Conservation (phyloP, 1,139 yeast species). For the Casaregolazyma lundiana region DNA sequence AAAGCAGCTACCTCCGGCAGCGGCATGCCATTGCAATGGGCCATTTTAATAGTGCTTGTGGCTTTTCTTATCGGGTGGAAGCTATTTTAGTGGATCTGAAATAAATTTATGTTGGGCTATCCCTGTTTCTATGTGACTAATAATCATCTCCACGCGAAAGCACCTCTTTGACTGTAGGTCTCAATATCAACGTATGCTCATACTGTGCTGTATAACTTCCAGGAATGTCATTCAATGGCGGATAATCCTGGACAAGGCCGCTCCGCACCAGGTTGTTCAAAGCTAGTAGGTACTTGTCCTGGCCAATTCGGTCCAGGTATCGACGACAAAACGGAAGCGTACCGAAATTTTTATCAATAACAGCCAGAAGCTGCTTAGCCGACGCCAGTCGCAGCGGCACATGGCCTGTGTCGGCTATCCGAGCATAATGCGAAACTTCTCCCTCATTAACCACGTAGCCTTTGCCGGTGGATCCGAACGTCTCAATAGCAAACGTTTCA, state of each 20-base stretch:
- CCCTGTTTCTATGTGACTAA: background rate
- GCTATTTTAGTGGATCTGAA: conserved; percentile 39
- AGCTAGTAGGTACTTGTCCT: conserved; percentile 87
- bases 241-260: conserved; percentile 88
- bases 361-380: conserved; percentile 60
- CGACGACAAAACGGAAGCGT: conserved; percentile 96
- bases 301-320: conserved; percentile 85
- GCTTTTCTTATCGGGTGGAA: conserved; percentile 62
- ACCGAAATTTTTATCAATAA: conserved; percentile 79
- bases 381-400: conserved; percentile 57
- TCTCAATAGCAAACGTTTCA: conserved; percentile 95
- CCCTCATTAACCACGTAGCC: conserved; percentile 86
- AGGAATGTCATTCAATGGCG: conserved; percentile 82
- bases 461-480: conserved; percentile 94
- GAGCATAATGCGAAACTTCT: conserved; percentile 91
- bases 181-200: conserved; percentile 88
- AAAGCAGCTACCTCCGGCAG: conserved; percentile 17
- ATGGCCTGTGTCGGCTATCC: conserved; percentile 45
- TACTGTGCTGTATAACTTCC: conserved; percentile 95
- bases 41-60: conserved; percentile 47
- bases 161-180: conserved; percentile 90
- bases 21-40: conserved; percentile 51
- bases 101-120: conserved; percentile 4
- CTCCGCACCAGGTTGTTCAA: conserved; percentile 78
- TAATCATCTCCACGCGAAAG: conserved; percentile 94